Evolutionary conservation across 306 rosid species (phyloP), one percentile per base, ranked within the genome.

Genomic region (Carpinus fangiana): DNA sequence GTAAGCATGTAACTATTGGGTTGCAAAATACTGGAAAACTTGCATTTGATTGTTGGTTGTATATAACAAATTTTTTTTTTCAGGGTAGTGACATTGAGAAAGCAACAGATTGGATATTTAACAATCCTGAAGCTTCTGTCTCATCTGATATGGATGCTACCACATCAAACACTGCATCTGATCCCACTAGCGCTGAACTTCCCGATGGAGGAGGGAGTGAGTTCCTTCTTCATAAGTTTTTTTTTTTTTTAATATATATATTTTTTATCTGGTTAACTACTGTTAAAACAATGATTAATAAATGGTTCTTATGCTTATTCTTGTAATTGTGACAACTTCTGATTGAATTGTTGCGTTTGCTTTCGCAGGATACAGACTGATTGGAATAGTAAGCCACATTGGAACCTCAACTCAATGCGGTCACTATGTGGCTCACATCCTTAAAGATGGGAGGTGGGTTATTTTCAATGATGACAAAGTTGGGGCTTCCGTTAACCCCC

Each of bases 91-190:
- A 96, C 86, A 90, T 96, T 78, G 99, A 91, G 89, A 96, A 90
- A 87, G 99, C 99, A 20, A 93, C 99, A 5, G 99, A 96, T 85
- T 96, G 98, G 99, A 96, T 96, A 78, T 93, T 96, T 81, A 91
- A 59, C 92, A 91, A 90, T 87, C 98, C 96, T 7, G 89, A 87
- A 66, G 93, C 89, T 69, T 91, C 93, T 48, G 86, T 67, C 60
- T 80, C 96, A 34, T 75, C 87, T 67, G 79, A 84, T 76, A 85
- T 85, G 89, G 94, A 93, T 70, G 90, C 90, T 61, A 73, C 98
- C 43, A 14, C 96, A 61, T 91, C 97, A 60, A 83, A 80, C 73
- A 0, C 81, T 23, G 28, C 76, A 18, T 79, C 97, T 54, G 60
- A 46, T 74, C 45, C 82, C 13, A 72, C 65, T 38, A 93, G 83